Base-by-base conservation (phyloP, 2,329 filamentous ascomycete genomes). In the Botryotinia convoluta region DNA sequence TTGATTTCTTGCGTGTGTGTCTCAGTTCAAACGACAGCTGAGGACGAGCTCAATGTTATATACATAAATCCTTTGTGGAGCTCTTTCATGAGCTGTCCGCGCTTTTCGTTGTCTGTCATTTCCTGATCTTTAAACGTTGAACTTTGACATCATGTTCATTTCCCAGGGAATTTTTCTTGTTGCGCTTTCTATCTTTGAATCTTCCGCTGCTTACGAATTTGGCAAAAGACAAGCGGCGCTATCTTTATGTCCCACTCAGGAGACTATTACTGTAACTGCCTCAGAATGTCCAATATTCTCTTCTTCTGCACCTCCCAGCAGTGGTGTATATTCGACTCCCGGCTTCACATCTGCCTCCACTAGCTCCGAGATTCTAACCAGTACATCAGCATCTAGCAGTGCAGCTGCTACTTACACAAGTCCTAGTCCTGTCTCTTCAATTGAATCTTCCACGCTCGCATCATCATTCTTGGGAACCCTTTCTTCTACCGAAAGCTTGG, bases 211-310 rank as follows among this genome's bases (percentile, higher is more conserved):
- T 51, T 71, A 64, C 18, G 32, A 37, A 45, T 18, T 64, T 29
- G 69, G 48, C 7, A 51, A 44, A 71, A 71, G 69, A 64, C 45
- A 71, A 63, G 42, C 32, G 39, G 14, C 42, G 1, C 8, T 12
- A 45, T 29, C 42, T 22, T 39, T 32, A 22, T 71, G 69, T 71
- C 44, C 59, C 63, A 44, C 10, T 3, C 65, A 39, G 37, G 48
- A 68, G 65, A 68, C 65, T 9, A 63, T 71, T 20, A 71, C 69
- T 26, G 42, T 71, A 10, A 71, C 69, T 51, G 44, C 60, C 48
- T 29, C 32, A 8, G 57, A 37, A 71, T 71, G 59, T 26, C 69
- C 69, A 32, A 51, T 51, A 32, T 26, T 51, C 29, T 51, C 69
- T 35, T 71, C 59, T 71, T 65, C 44, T 7, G 45, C 29, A 29